phyloP scores from a whole-genome alignment of 129 eudicot genomes.

The Flaveria sonorensis region DNA sequence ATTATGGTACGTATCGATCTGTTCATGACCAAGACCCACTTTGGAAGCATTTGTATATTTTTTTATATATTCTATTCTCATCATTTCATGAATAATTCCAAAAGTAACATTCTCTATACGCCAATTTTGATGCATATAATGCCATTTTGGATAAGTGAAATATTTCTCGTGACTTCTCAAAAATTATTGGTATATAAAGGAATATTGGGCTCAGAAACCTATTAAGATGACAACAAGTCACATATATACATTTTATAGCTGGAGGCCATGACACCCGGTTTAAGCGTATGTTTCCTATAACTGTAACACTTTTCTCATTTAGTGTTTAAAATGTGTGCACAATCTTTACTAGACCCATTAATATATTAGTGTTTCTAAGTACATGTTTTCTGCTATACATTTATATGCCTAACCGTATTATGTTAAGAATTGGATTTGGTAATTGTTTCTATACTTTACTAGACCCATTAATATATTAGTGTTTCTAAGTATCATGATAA shows the following conservation, averaged over 20 bases:
- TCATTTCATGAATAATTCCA: slow-evolving; percentile 37
- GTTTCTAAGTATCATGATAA: neutral
- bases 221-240: slow-evolving; percentile 15
- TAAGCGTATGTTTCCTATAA: slow-evolving; percentile 6
- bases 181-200: neutral
- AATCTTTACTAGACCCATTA: neutral
- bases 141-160: slow-evolving; percentile 37
- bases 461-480: too few species aligned
- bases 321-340: neutral
- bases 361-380: neutral
- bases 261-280: slow-evolving; percentile 3
- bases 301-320: neutral
- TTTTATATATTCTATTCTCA: slow-evolving; percentile 26
- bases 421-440: too few species aligned
- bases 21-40: slow-evolving; percentile 34
- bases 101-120: slow-evolving; percentile 40
- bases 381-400: too few species aligned
- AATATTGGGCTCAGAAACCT: slow-evolving; percentile 7
- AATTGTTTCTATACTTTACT: too few species aligned
- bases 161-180: slow-evolving; percentile 45
- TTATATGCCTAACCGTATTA: too few species aligned
- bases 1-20: slow-evolving; percentile 28
- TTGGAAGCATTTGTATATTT: slow-evolving; percentile 32
- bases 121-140: slow-evolving; percentile 30
- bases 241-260: slow-evolving; percentile 18